These are phyloP conservation scores for Davidsoniella neocaledoniae DNA, from an alignment of 2,329 filamentous ascomycete genomes.

Conservation along the genomic window DNA sequence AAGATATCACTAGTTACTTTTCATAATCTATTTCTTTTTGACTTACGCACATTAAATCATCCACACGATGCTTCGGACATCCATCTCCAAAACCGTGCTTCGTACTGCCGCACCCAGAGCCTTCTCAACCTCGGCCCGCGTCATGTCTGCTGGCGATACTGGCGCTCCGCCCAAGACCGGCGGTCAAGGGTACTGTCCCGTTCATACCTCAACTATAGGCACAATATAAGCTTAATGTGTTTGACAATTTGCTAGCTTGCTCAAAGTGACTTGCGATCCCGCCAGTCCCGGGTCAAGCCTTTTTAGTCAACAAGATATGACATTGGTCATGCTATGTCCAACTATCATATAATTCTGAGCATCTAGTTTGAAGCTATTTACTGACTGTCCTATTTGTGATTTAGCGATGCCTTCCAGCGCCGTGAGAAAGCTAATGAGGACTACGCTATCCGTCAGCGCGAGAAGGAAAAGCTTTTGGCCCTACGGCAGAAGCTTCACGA, in stretches of 20 bases:
- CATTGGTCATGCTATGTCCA: not conserved
- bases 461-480: conserved; percentile 73
- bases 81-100: conserved; percentile 37
- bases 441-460: conserved; percentile 68
- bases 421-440: conserved; percentile 81
- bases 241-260: no score
- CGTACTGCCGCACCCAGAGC: conserved; percentile 29
- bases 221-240: no score
- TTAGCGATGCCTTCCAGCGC: conserved; percentile 78
- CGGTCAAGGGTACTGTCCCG: conserved; percentile 33
- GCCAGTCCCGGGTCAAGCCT: not conserved
- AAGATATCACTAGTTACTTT: not conserved
- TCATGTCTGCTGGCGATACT: conserved; percentile 54
- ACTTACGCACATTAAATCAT: not conserved
- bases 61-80: conserved; percentile 48
- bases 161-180: conserved; percentile 40
- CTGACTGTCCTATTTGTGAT: no score
- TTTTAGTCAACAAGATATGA: not conserved
- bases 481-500: conserved; percentile 58
- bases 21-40: not conserved
- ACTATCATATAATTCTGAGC: not conserved
- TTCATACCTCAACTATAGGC: not conserved
- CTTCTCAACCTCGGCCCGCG: conserved; percentile 46
- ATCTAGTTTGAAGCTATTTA: not conserved
- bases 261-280: not conserved